These are phyloP conservation scores for Albugo laibachii DNA, from an alignment of 352 stramenopile species.

Conservation along the genomic window DNA sequence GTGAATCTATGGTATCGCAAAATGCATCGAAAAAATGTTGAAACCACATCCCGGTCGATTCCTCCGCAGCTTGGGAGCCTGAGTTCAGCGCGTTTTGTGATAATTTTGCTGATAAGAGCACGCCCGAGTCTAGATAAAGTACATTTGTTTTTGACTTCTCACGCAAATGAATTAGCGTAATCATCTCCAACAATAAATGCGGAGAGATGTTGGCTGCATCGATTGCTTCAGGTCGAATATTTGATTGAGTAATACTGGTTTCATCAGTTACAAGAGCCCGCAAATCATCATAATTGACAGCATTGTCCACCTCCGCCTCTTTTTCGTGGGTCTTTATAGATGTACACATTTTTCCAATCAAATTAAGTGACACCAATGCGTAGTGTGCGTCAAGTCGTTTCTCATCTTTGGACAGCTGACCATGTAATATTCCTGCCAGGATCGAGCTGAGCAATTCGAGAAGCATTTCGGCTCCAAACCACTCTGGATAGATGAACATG, in stretches of 20 bases:
- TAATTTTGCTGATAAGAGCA: slow-evolving; percentile 35
- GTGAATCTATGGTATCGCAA: not conserved
- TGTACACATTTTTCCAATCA: slow-evolving; percentile 60
- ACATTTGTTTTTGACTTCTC: slow-evolving; percentile 8
- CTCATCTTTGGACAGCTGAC: slow-evolving; percentile 26
- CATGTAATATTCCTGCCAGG: slow-evolving; percentile 36
- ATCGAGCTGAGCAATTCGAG: slow-evolving; percentile 44
- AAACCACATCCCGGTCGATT: not conserved
- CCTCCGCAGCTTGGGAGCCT: not conserved
- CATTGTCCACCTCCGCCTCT: slow-evolving; percentile 8
- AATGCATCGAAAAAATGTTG: not conserved
- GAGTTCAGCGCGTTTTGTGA: slow-evolving; percentile 6
- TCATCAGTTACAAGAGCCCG: slow-evolving; percentile 23
- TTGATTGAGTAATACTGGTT: too few species aligned
- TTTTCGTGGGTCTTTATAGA: slow-evolving; percentile 44
- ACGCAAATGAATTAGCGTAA: slow-evolving; percentile 15
- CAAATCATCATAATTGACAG: slow-evolving; percentile 24
- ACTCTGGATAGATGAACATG: slow-evolving; percentile 68
- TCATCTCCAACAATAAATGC: slow-evolving; percentile 8
- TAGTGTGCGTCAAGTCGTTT: slow-evolving; percentile 52
- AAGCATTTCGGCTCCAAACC: slow-evolving; percentile 48
- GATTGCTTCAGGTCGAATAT: too few species aligned
- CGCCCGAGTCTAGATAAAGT: slow-evolving; percentile 21
- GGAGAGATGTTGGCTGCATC: slow-evolving; percentile 17
- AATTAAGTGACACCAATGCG: slow-evolving; percentile 35